Evolutionary conservation across 2,329 filamentous ascomycete genomes (phyloP).

Genomic region (Sporothrix mexicana): DNA sequence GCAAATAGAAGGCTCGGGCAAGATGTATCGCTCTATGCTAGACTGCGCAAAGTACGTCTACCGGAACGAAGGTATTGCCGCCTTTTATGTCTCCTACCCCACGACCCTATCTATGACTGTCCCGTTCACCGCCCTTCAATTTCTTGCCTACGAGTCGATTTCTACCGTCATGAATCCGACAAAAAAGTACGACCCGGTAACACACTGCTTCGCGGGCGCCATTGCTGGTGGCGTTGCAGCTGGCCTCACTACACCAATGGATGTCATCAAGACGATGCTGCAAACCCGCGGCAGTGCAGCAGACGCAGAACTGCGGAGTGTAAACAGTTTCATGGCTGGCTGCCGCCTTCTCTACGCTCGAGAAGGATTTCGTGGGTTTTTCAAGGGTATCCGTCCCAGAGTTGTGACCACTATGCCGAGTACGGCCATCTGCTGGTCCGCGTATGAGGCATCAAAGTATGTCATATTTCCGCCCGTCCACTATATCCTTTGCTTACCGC

Average conservation of each 20-base stretch:
- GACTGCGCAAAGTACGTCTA: conserved; percentile 92
- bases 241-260: conserved; percentile 91
- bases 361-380: conserved; percentile 86
- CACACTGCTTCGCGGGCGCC: conserved; percentile 90
- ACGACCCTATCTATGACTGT: conserved; percentile 99
- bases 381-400: conserved; percentile 88
- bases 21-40: conserved; percentile 80
- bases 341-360: conserved; percentile 81
- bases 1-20: conserved; percentile 94
- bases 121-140: conserved; percentile 95
- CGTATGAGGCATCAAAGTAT: conserved; percentile 72
- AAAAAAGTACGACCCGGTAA: conserved; percentile 87
- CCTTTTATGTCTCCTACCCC: conserved; percentile 98
- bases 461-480: neutral
- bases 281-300: conserved; percentile 85
- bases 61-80: conserved; percentile 81
- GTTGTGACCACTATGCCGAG: conserved; percentile 97
- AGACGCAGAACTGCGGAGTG: conserved; percentile 81
- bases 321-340: conserved; percentile 80
- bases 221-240: conserved; percentile 92
- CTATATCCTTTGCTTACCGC: neutral
- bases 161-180: conserved; percentile 90
- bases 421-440: conserved; percentile 98
- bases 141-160: conserved; percentile 96
- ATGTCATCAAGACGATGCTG: conserved; percentile 97